A percentile compares a stretch with the other conserved stretches of the same genome.
Evolutionary conservation across 1,139 yeast species (phyloP).

Genomic region (Hyphopichia fennica): DNA sequence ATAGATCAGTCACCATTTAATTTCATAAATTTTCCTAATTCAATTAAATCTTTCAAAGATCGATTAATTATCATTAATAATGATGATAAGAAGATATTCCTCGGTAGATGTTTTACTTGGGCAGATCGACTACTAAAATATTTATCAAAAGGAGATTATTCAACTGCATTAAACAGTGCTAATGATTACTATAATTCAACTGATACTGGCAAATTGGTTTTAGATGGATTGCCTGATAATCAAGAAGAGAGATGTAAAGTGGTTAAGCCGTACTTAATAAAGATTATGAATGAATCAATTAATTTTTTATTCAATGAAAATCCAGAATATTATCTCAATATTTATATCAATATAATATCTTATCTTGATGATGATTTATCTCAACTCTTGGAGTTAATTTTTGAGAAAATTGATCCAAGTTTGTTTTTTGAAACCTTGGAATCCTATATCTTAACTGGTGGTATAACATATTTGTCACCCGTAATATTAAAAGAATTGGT

Average conservation of each 20-base stretch:
- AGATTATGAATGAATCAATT: conserved; percentile 56
- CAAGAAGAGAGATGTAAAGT: conserved; percentile 43
- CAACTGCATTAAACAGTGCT: conserved; percentile 57
- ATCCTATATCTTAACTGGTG: conserved; percentile 47
- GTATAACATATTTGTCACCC: conserved; percentile 58
- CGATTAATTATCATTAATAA: conserved; percentile 20
- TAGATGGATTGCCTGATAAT: conserved; percentile 55
- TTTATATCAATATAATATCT: conserved; percentile 27
- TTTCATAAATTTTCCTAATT: conserved; percentile 7
- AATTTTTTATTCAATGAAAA: conserved; percentile 31
- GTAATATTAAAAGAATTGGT: conserved; percentile 60
- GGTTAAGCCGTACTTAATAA: conserved; percentile 55
- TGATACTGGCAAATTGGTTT: conserved; percentile 47
- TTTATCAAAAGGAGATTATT: conserved; percentile 49
- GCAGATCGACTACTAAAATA: conserved; percentile 59
- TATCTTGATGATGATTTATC: conserved; percentile 25
- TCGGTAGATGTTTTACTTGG: conserved; percentile 71
- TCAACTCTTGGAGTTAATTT: conserved; percentile 52
- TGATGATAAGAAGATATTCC: conserved; percentile 25
- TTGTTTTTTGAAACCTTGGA: conserved; percentile 54
- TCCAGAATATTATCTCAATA: conserved; percentile 10
- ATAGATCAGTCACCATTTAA: conserved; percentile 1
- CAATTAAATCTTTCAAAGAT: conserved; percentile 27
- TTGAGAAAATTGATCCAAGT: conserved; percentile 42
- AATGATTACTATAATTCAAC: conserved; percentile 47